Evolutionary conservation across 1,139 yeast species (phyloP).

Genomic region (Geotrichum siamense): DNA sequence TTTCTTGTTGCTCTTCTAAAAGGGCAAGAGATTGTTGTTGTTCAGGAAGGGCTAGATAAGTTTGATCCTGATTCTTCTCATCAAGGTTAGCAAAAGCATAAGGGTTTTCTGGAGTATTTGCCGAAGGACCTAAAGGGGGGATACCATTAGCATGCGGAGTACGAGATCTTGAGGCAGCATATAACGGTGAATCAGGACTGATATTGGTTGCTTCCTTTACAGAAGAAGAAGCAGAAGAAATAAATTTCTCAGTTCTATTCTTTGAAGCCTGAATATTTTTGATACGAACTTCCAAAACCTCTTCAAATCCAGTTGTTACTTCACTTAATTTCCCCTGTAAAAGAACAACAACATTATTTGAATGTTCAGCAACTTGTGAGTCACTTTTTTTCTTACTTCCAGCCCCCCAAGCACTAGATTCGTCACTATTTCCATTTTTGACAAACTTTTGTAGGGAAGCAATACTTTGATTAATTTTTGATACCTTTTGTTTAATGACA

Average conservation of each 20-base stretch:
- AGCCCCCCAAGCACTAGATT: constrained; percentile 26
- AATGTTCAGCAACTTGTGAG: constrained; percentile 59
- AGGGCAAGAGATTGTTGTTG: constrained; percentile 64
- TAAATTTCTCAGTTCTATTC: constrained; percentile 76
- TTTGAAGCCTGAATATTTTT: constrained; percentile 74
- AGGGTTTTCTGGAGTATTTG: constrained; percentile 31
- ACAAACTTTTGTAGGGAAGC: constrained; percentile 55
- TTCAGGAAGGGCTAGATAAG: constrained; percentile 51
- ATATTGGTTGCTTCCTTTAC: constrained; percentile 21
- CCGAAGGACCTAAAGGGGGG: constrained; percentile 3
- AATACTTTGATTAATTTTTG: constrained; percentile 72
- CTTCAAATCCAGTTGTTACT: constrained; percentile 85
- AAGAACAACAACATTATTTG: constrained; percentile 78
- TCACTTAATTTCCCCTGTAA: constrained; percentile 85
- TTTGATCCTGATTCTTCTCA: constrained; percentile 26
- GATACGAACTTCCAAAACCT: constrained; percentile 80
- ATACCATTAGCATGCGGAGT: constrained; percentile 4
- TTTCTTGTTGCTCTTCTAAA: constrained; percentile 58
- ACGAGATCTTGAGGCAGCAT: constrained; percentile 14
- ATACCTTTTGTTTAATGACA: constrained; percentile 87
- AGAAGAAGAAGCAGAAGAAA: constrained; percentile 44
- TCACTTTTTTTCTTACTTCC: constrained; percentile 43
- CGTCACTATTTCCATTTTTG: constrained; percentile 28
- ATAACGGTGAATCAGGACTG: constrained; percentile 17
- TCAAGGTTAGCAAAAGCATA: constrained; percentile 33